Evolutionary conservation across 352 stramenopile genomes (phyloP).

Genomic region (Globisporangium lucens): DNA sequence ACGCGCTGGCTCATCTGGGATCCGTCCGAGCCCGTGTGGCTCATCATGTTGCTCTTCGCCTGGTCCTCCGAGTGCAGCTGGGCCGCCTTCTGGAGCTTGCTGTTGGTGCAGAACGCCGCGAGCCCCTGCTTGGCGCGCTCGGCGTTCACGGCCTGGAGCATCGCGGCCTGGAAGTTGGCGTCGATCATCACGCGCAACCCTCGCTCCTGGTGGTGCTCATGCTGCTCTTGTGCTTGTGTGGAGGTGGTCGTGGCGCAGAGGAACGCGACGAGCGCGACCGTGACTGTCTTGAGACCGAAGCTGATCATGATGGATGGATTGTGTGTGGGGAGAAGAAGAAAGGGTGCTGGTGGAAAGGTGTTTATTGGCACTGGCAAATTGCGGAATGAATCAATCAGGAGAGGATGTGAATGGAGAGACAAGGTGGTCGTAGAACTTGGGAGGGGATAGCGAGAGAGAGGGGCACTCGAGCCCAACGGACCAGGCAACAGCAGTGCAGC

Average conservation of each 20-base stretch:
- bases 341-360: neutral
- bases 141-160: slow-evolving; percentile 23
- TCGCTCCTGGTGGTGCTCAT: slow-evolving; percentile 1
- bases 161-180: slow-evolving; percentile 15
- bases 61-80: slow-evolving; percentile 33
- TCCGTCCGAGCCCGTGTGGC: slow-evolving; percentile 27
- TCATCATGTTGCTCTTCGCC: slow-evolving; percentile 30
- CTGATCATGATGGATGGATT: slow-evolving; percentile 1
- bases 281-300: slow-evolving; percentile 11
- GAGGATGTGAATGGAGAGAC: neutral
- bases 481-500: neutral
- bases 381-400: slow-evolving; percentile 8
- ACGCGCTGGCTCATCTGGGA: slow-evolving; percentile 21
- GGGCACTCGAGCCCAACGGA: neutral
- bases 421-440: neutral
- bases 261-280: slow-evolving; percentile 6
- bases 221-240: neutral
- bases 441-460: neutral
- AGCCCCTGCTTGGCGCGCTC: slow-evolving; percentile 18
- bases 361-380: slow-evolving; percentile 11
- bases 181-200: slow-evolving; percentile 5
- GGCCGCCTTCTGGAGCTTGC: slow-evolving; percentile 29
- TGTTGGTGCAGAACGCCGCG: slow-evolving; percentile 23
- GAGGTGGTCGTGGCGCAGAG: slow-evolving; percentile 5
- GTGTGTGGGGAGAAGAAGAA: neutral